phyloP scores from a whole-genome alignment of 305 asterid genomes.

The Fraxinus angustifolia region DNA sequence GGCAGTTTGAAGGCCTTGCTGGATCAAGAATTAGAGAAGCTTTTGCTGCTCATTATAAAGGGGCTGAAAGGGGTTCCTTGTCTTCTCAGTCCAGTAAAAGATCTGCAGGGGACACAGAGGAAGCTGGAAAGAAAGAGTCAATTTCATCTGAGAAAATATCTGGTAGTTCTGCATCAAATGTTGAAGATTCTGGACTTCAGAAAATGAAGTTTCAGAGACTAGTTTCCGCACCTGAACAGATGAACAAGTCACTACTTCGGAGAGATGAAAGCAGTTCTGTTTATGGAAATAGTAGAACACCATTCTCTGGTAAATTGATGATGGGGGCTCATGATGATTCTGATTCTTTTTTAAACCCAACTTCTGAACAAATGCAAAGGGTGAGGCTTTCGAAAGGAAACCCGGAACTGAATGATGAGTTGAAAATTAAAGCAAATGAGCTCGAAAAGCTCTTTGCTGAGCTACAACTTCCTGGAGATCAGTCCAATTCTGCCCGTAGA shows the following conservation, averaged over 20 bases:
- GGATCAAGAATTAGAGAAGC: constrained; percentile 55
- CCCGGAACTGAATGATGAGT: constrained; percentile 78
- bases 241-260: constrained; percentile 42
- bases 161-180: constrained; percentile 34
- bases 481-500: constrained; percentile 45
- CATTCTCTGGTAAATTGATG: constrained; percentile 35
- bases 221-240: constrained; percentile 42
- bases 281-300: constrained; percentile 29
- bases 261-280: constrained; percentile 31
- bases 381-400: constrained; percentile 69
- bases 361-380: constrained; percentile 54
- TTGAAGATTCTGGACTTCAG: constrained; percentile 52
- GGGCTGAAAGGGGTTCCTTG: constrained; percentile 37
- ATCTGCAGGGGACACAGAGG: constrained; percentile 38
- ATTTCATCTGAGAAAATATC: constrained; percentile 33
- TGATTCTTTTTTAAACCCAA: constrained; percentile 47
- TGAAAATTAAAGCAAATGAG: constrained; percentile 78
- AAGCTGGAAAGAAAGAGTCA: constrained; percentile 35
- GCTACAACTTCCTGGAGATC: constrained; percentile 66
- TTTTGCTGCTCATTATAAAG: constrained; percentile 45
- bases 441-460: constrained; percentile 84
- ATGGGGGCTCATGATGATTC: constrained; percentile 44
- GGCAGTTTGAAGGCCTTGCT: constrained; percentile 42
- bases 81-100: constrained; percentile 44
- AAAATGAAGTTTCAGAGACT: constrained; percentile 41